phyloP scores from a whole-genome alignment of 495 filamentous ascomycete species.

The Podospora didyma region DNA sequence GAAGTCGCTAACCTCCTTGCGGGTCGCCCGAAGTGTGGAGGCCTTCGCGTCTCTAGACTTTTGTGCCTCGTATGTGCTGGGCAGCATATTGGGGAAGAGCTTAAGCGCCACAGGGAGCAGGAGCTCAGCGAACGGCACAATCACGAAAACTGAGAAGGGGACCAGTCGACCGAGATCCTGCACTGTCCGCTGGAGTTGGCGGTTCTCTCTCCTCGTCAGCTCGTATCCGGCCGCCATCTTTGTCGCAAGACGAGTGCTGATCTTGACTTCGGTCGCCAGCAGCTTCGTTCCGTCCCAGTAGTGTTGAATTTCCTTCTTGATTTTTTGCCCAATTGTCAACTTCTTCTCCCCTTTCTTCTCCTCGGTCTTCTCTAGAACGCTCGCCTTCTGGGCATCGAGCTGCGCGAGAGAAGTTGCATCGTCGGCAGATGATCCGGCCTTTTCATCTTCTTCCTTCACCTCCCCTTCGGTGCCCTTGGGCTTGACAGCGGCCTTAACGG shows the following conservation, averaged over 20 bases:
- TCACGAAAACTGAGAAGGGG: constrained; percentile 94
- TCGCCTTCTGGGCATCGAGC: constrained; percentile 31
- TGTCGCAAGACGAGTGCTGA: constrained; percentile 82
- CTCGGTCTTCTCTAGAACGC: constrained; percentile 22
- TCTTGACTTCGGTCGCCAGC: constrained; percentile 85
- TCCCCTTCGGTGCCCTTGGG: constrained; percentile 26
- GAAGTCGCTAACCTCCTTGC: constrained; percentile 92
- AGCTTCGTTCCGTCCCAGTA: constrained; percentile 99
- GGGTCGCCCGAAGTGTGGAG: constrained; percentile 72
- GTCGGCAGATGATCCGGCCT: constrained; percentile 23
- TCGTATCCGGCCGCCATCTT: constrained; percentile 99
- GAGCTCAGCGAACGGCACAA: constrained; percentile 93
- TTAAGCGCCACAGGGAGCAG: constrained; percentile 90
- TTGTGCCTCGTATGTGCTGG: constrained; percentile 94
- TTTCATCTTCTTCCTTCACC: constrained; percentile 24
- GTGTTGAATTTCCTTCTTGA: constrained; percentile 87
- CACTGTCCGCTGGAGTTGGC: constrained; percentile 88
- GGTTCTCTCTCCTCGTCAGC: constrained; percentile 85
- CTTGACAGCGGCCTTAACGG: constrained; percentile 35
- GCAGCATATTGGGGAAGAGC: constrained; percentile 93
- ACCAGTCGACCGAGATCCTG: constrained; percentile 90
- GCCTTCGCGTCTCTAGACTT: constrained; percentile 86
- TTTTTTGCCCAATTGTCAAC: constrained; percentile 81
- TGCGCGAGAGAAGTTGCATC: constrained; percentile 27
- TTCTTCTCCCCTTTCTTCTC: constrained; percentile 72